Evolutionary conservation across 352 stramenopile species (phyloP).

Genomic region (Phytophthora agathidicida): DNA sequence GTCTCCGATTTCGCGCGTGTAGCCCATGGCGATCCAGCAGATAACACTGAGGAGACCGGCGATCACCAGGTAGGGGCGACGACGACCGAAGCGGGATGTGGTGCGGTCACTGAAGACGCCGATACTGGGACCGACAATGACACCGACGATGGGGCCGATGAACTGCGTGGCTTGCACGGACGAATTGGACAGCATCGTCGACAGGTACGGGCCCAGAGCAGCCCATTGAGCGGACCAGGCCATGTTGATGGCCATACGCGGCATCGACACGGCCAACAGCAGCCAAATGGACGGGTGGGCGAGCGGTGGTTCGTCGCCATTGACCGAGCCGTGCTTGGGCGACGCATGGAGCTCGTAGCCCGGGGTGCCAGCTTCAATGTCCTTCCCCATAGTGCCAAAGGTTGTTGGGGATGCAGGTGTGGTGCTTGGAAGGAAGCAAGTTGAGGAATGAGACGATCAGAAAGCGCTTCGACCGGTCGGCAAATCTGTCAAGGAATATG

Average conservation of each 20-base stretch:
- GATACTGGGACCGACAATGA: conserved; percentile 29
- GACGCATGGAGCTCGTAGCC: conserved; percentile 32
- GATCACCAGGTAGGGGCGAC: conserved; percentile 43
- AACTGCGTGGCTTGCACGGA: conserved; percentile 40
- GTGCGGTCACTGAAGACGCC: conserved; percentile 40
- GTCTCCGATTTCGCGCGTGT: conserved; percentile 39
- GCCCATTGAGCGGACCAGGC: conserved; percentile 37
- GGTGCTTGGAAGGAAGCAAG: conserved; percentile 27
- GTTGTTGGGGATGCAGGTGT: conserved; percentile 9
- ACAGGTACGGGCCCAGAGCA: conserved; percentile 49
- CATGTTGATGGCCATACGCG: conserved; percentile 40
- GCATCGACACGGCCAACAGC: conserved; percentile 30
- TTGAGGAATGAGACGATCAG: conserved; percentile 27
- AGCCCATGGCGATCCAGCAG: conserved; percentile 64
- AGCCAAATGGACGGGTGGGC: conserved; percentile 34
- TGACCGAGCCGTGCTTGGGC: conserved; percentile 25
- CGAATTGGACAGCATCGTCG: conserved; percentile 44
- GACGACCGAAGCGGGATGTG: conserved; percentile 47
- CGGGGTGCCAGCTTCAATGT: conserved; percentile 29
- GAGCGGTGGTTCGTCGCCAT: conserved; percentile 26
- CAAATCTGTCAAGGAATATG: conserved; percentile 15
- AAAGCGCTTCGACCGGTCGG: conserved; percentile 12
- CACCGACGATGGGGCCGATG: conserved; percentile 32
- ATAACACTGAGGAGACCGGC: conserved; percentile 41
- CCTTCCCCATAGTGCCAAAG: conserved; percentile 17